These are phyloP conservation scores for Cystobasidium ongulense DNA, from an alignment of 768 basidiomycete species.

Conservation along the genomic window DNA sequence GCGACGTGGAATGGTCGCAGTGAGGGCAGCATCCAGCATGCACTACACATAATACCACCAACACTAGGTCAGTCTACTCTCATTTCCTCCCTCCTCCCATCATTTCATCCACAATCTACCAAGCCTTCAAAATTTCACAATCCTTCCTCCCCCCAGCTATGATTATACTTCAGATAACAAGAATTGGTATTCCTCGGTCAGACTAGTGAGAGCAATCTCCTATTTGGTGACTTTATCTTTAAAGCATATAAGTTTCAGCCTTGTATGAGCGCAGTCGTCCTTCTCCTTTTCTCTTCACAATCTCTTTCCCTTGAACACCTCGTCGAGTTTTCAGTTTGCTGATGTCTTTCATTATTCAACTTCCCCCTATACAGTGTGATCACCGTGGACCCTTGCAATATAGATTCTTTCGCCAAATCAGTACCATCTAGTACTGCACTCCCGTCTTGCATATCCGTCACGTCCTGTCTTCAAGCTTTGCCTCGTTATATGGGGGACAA, in stretches of 20 bases:
- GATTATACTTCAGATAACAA: constrained; percentile 21
- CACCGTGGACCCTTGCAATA: neutral
- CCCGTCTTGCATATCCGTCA: too few species aligned
- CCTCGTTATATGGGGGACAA: too few species aligned
- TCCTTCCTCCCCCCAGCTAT: constrained; percentile 1
- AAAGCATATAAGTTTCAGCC: constrained; percentile 32
- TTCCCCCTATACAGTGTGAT: neutral
- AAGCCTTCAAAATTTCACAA: neutral
- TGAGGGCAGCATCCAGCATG: too few species aligned
- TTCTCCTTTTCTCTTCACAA: neutral
- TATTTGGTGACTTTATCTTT: constrained; percentile 20
- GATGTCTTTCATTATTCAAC: neutral
- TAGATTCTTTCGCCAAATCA: neutral
- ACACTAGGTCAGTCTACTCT: neutral
- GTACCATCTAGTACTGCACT: neutral
- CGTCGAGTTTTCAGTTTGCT: neutral
- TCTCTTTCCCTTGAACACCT: neutral
- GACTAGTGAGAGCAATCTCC: neutral
- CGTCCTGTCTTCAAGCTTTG: too few species aligned
- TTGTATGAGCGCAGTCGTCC: constrained; percentile 20
- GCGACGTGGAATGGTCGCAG: too few species aligned
- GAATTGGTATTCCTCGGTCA: constrained; percentile 32
- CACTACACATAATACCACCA: neutral
- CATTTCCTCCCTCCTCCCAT: neutral
- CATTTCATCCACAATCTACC: neutral